A percentile compares a stretch with the other conserved stretches of the same genome.
phyloP scores from a whole-genome alignment of 305 asterid genomes.

The Caryopteris hybrid region DNA sequence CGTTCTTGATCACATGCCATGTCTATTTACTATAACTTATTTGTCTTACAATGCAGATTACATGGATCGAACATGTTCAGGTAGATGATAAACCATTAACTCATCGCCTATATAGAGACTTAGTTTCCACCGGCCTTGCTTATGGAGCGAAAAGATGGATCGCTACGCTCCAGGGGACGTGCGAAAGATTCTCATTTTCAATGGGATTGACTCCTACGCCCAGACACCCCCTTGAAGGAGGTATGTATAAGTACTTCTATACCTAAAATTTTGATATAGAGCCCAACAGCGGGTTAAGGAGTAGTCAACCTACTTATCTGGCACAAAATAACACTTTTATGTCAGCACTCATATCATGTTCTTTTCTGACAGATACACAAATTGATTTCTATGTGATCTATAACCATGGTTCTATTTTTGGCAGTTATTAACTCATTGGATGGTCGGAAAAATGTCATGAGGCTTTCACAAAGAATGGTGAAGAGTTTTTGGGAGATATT shows the following conservation, averaged over 20 bases:
- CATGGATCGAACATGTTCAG: conserved; percentile 75
- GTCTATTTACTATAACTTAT: background rate
- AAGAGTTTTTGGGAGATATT: conserved; percentile 35
- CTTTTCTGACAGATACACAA: no score
- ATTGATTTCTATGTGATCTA: no score
- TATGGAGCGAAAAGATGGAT: conserved; percentile 70
- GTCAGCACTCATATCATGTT: no score
- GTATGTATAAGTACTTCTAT: conserved; percentile 27
- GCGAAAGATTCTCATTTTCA: conserved; percentile 38
- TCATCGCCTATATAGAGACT: conserved; percentile 45
- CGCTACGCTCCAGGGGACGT: conserved; percentile 45
- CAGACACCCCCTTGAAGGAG: conserved; percentile 35
- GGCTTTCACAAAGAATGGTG: conserved; percentile 57
- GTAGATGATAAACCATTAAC: conserved; percentile 43
- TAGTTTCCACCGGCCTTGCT: conserved; percentile 35
- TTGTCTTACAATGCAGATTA: conserved; percentile 27
- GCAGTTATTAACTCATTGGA: conserved; percentile 33
- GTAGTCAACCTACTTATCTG: background rate
- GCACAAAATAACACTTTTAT: background rate
- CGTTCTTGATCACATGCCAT: background rate
- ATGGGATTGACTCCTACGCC: conserved; percentile 12
- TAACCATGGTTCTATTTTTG: background rate
- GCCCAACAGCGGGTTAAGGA: no score
- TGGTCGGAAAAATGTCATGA: conserved; percentile 37
- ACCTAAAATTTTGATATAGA: background rate